Conservation (phyloP, 78 protist species). For the Dictyostelium discoideum region DNA sequence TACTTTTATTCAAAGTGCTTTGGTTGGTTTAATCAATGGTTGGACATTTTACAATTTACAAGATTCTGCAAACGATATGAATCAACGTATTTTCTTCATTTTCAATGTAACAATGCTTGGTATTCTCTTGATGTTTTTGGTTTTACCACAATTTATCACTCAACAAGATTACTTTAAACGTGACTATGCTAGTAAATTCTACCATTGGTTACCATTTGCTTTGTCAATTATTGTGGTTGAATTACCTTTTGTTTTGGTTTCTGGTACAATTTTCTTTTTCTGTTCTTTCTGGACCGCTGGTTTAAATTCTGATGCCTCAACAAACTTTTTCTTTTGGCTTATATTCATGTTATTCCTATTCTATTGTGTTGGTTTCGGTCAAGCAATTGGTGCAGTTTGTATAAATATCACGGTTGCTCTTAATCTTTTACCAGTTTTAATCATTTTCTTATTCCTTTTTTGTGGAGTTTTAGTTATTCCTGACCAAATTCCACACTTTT, state of each 20-base stretch:
- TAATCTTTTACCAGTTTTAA: background rate
- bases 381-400: conserved; percentile 50
- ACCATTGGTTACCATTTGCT: conserved; percentile 43
- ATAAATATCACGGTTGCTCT: background rate
- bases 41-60: conserved; percentile 41
- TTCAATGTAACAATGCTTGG: conserved; percentile 22
- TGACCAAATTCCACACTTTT: conserved; percentile 8
- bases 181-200: conserved; percentile 53
- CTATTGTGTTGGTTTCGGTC: conserved; percentile 39
- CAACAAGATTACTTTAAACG: conserved; percentile 52
- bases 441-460: conserved; percentile 40
- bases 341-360: background rate
- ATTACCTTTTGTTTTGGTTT: conserved; percentile 30
- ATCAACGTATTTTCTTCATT: conserved; percentile 22
- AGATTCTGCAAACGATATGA: conserved; percentile 42
- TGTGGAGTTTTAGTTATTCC: conserved; percentile 39
- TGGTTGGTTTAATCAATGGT: conserved; percentile 26
- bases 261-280: conserved; percentile 31
- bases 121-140: conserved; percentile 39
- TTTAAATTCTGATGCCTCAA: background rate
- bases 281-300: conserved; percentile 60
- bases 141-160: conserved; percentile 31
- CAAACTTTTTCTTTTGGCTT: conserved; percentile 48
- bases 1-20: conserved; percentile 15
- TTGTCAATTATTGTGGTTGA: conserved; percentile 28